A percentile compares a stretch with the other conserved stretches of the same genome.
phyloP scores from a whole-genome alignment of 1,139 yeast species.

The Geotrichum phurueaensis region DNA sequence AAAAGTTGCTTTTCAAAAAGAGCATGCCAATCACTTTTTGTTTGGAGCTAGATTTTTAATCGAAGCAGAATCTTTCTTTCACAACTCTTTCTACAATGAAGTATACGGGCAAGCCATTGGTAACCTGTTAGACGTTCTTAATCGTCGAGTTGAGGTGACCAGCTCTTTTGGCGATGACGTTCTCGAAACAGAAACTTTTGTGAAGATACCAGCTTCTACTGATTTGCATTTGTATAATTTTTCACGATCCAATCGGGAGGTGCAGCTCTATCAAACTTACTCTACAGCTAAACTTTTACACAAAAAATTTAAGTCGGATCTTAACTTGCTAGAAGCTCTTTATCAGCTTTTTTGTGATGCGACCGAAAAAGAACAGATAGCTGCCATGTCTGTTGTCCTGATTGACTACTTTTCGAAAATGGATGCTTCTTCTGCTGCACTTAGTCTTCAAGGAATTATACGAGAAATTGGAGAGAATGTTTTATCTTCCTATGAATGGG shows the following conservation, averaged over 20 bases:
- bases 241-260: neutral
- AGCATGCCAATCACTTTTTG: conserved; percentile 4
- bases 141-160: neutral
- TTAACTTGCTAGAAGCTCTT: conserved; percentile 4
- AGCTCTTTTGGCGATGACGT: conserved; percentile 11
- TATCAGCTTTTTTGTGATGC: conserved; percentile 2
- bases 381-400: conserved; percentile 1
- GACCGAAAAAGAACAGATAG: conserved; percentile 1
- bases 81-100: conserved; percentile 10
- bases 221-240: neutral
- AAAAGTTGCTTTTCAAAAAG: neutral
- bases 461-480: conserved; percentile 7
- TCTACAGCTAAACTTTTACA: neutral
- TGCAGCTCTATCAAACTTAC: conserved; percentile 2
- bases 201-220: neutral
- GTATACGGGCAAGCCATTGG: conserved; percentile 9
- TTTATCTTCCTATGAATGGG: conserved; percentile 12
- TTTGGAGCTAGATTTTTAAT: conserved; percentile 2
- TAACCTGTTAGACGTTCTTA: conserved; percentile 1
- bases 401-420: neutral
- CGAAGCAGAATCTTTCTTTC: neutral
- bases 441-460: conserved; percentile 2
- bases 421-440: neutral
- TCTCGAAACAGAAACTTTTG: neutral
- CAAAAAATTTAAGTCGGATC: neutral